Conservation (phyloP, 208 protist species). For the Leishmania turanica region DNA sequence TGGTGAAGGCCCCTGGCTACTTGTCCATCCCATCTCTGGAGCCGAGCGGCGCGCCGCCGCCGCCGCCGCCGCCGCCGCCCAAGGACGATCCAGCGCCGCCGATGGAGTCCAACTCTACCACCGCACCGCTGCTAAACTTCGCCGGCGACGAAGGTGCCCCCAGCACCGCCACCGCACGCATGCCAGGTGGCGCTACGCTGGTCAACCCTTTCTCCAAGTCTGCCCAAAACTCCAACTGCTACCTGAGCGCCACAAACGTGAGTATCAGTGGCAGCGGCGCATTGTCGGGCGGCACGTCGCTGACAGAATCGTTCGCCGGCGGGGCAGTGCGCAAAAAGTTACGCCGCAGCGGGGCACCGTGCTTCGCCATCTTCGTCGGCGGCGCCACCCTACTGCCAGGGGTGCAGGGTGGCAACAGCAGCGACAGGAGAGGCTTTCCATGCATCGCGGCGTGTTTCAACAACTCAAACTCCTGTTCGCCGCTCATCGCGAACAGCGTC, state of each 20-base stretch:
- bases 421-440: conserved; percentile 6
- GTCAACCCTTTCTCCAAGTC: conserved; percentile 37
- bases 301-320: conserved; percentile 16
- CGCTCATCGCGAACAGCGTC: background rate
- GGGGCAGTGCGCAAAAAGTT: conserved; percentile 12
- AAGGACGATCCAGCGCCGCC: background rate
- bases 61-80: background rate
- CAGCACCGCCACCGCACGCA: background rate
- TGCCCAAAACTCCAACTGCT: background rate
- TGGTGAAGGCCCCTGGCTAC: conserved; percentile 2
- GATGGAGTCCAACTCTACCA: background rate
- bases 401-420: background rate
- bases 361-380: conserved; percentile 42
- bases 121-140: background rate
- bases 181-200: conserved; percentile 9
- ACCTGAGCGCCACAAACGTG: background rate
- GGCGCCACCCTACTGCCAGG: conserved; percentile 15
- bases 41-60: background rate
- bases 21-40: conserved; percentile 16
- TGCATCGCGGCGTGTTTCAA: conserved; percentile 40
- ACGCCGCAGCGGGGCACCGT: conserved; percentile 27
- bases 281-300: conserved; percentile 9
- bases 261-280: background rate
- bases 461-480: conserved; percentile 3
- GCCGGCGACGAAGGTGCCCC: conserved; percentile 7